phyloP scores from a whole-genome alignment of 2,329 filamentous ascomycete genomes.

The Fusarium albidum region DNA sequence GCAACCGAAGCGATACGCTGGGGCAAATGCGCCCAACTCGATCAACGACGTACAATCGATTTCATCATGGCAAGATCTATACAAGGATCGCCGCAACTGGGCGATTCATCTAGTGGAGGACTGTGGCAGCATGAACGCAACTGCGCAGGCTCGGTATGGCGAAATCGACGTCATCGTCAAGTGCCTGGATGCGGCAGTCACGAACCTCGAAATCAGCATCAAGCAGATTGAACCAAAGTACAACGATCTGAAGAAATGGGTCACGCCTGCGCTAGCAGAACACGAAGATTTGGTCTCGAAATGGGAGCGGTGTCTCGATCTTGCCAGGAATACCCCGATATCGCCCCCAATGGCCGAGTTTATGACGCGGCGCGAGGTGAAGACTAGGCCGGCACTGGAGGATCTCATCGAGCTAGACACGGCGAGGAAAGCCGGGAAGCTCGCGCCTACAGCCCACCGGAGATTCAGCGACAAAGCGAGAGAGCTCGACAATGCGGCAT shows the following conservation, averaged over 20 bases:
- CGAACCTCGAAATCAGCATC: conserved; percentile 81
- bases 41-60: conserved; percentile 82
- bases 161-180: conserved; percentile 81
- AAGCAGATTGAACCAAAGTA: conserved; percentile 76
- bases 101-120: conserved; percentile 74
- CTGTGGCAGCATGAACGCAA: conserved; percentile 70
- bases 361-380: conserved; percentile 61
- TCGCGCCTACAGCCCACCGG: conserved; percentile 65
- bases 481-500: conserved; percentile 68
- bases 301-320: conserved; percentile 74
- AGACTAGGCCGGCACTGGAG: conserved; percentile 68
- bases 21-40: conserved; percentile 79
- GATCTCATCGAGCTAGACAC: conserved; percentile 80
- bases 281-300: conserved; percentile 69
- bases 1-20: conserved; percentile 62
- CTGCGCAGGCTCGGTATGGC: conserved; percentile 70
- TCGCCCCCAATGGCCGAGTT: conserved; percentile 72
- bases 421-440: conserved; percentile 74
- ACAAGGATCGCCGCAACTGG: conserved; percentile 83
- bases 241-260: conserved; percentile 75
- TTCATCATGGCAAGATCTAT: conserved; percentile 87
- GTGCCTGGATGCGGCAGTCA: conserved; percentile 83
- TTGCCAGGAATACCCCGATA: conserved; percentile 71
- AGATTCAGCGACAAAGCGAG: conserved; percentile 67
- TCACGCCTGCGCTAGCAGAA: conserved; percentile 71